phyloP scores from a whole-genome alignment of 225 moss, liverwort and hornwort genomes.

The Climacium dendroides region DNA sequence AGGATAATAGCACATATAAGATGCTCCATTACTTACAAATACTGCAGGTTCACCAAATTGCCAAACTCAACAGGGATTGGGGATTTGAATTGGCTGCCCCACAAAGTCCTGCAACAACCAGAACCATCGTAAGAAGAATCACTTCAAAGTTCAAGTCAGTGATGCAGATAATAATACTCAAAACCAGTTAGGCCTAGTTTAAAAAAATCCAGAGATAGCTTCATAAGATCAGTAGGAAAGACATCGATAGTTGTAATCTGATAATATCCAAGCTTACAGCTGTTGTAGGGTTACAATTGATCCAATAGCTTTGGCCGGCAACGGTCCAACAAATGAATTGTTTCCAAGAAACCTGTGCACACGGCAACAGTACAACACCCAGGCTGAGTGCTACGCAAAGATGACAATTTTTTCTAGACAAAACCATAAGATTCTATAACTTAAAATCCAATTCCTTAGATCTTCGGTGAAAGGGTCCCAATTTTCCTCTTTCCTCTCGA shows the following conservation, averaged over 20 bases:
- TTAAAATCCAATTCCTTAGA: neutral
- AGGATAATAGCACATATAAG: neutral
- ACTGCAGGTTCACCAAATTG: conserved; percentile 31
- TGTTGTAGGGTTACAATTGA: conserved; percentile 26
- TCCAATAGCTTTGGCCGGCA: conserved; percentile 34
- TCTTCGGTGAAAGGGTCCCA: neutral
- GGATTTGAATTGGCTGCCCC: conserved; percentile 23
- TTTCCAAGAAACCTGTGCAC: conserved; percentile 32
- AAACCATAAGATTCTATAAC: neutral
- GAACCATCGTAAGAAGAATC: neutral
- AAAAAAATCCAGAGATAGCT: neutral
- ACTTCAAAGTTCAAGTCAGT: neutral
- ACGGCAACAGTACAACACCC: neutral
- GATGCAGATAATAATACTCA: neutral
- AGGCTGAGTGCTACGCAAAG: neutral
- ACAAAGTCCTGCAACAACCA: conserved; percentile 36
- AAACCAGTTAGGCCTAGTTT: neutral
- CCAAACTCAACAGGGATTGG: conserved; percentile 33
- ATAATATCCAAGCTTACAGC: conserved; percentile 3
- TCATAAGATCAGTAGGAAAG: neutral
- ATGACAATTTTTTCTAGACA: too few species aligned
- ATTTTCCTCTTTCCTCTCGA: neutral
- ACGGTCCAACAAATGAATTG: conserved; percentile 34
- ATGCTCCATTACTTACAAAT: conserved; percentile 9
- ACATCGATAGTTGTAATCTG: neutral